phyloP scores from a whole-genome alignment of 306 rosid species.

The Hylodesmum podocarpum region DNA sequence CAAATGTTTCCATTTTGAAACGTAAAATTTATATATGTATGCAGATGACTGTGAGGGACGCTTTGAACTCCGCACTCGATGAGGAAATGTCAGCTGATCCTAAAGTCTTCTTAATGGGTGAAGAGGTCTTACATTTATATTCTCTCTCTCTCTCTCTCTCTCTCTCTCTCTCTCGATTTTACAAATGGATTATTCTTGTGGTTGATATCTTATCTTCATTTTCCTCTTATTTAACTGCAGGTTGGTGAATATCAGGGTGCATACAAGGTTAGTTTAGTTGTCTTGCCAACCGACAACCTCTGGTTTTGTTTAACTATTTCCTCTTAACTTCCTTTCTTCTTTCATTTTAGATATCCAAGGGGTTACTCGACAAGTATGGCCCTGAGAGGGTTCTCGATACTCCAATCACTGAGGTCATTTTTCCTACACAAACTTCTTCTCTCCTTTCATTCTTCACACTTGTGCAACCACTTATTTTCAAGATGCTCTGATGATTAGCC shows the following conservation, averaged over 20 bases:
- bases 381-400: slow-evolving; percentile 98
- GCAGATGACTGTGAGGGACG: slow-evolving; percentile 86
- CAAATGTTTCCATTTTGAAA: not conserved
- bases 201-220: slow-evolving; percentile 12
- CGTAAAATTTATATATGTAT: slow-evolving; percentile 46
- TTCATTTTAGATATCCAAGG: slow-evolving; percentile 73
- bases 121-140: slow-evolving; percentile 60
- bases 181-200: not conserved
- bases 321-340: not conserved
- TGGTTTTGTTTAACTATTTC: not conserved
- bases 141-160: slow-evolving; percentile 18
- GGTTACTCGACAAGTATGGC: slow-evolving; percentile 94
- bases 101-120: slow-evolving; percentile 96
- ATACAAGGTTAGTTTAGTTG: slow-evolving; percentile 76
- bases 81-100: slow-evolving; percentile 99
- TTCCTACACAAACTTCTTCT: slow-evolving; percentile 22
- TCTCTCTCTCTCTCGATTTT: not conserved
- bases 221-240: slow-evolving; percentile 45
- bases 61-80: slow-evolving; percentile 90
- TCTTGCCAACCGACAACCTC: not conserved
- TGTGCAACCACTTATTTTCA: slow-evolving; percentile 7
- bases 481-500: not conserved
- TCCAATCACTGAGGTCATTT: slow-evolving; percentile 91
- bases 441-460: not conserved
- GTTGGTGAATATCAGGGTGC: slow-evolving; percentile 99